A percentile compares a stretch with the other conserved stretches of the same genome.
Evolutionary conservation across 2,329 filamentous ascomycete genomes (phyloP).

Genomic region (Xenoacremonium recifei): DNA sequence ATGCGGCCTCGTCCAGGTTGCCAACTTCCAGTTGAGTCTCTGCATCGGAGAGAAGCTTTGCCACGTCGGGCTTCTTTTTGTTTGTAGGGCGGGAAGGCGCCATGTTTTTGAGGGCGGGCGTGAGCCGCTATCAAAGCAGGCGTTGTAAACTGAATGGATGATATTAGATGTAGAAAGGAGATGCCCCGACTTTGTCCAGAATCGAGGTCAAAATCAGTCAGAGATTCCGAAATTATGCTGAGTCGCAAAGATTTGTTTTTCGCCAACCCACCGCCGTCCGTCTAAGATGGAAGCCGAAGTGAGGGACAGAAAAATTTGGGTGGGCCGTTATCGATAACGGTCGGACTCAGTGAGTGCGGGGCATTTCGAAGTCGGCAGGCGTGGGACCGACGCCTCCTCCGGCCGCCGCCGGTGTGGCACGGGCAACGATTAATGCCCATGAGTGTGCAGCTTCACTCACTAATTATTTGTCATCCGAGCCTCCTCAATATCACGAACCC

Average conservation of each 20-base stretch:
- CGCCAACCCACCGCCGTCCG: no score
- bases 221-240: no score
- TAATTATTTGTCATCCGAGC: slow-evolving; percentile 1
- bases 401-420: neutral
- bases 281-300: slow-evolving; percentile 10
- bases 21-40: slow-evolving; percentile 42
- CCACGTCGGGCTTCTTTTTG: slow-evolving; percentile 36
- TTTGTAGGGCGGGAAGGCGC: slow-evolving; percentile 39
- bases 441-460: neutral
- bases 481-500: no score
- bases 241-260: no score
- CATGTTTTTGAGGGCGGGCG: slow-evolving; percentile 35
- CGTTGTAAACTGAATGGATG: no score
- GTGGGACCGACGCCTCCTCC: slow-evolving; percentile 10
- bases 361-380: no score
- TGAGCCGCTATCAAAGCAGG: no score
- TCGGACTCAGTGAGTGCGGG: slow-evolving; percentile 26
- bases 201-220: no score
- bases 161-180: no score
- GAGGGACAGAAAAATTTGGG: slow-evolving; percentile 29
- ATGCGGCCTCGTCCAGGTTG: slow-evolving; percentile 39
- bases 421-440: neutral
- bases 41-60: slow-evolving; percentile 36
- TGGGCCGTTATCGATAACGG: slow-evolving; percentile 31
- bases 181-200: no score